Conservation (phyloP, 441 rosid genomes). For the Brassica balearica region DNA sequence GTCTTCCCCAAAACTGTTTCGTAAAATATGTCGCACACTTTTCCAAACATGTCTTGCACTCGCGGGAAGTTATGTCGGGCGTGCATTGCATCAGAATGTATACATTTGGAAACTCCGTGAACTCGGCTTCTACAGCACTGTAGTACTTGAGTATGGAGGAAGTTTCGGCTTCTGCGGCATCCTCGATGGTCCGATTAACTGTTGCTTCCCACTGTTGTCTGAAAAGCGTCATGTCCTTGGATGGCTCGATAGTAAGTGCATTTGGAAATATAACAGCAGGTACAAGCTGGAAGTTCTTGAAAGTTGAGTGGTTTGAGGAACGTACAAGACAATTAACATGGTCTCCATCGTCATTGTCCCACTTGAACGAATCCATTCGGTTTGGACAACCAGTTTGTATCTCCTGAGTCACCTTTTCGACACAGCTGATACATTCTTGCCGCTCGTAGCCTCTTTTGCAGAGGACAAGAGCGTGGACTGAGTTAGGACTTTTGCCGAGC, state of each 20-base stretch:
- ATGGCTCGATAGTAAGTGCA: neutral
- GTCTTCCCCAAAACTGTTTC: slow-evolving; percentile 2
- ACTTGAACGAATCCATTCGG: neutral
- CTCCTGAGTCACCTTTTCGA: neutral
- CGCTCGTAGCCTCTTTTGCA: neutral
- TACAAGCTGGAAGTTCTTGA: neutral
- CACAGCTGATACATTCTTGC: neutral
- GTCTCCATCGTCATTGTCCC: slow-evolving; percentile 6
- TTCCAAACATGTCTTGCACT: slow-evolving; percentile 1
- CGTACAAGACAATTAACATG: neutral
- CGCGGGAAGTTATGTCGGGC: neutral
- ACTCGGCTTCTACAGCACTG: neutral
- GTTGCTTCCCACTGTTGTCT: slow-evolving; percentile 1
- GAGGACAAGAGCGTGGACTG: slow-evolving; percentile 1
- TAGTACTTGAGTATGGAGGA: neutral
- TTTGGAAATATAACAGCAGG: neutral
- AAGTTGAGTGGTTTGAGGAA: neutral
- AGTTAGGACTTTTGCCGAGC: neutral
- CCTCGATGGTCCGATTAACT: neutral
- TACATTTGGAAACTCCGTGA: slow-evolving; percentile 4
- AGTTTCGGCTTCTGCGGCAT: neutral
- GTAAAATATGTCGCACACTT: neutral
- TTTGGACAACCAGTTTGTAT: neutral
- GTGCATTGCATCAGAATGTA: neutral
- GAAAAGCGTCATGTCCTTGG: neutral